Evolutionary conservation across 106 monocot genomes (phyloP).

Genomic region (Dioscorea zingiberensis): DNA sequence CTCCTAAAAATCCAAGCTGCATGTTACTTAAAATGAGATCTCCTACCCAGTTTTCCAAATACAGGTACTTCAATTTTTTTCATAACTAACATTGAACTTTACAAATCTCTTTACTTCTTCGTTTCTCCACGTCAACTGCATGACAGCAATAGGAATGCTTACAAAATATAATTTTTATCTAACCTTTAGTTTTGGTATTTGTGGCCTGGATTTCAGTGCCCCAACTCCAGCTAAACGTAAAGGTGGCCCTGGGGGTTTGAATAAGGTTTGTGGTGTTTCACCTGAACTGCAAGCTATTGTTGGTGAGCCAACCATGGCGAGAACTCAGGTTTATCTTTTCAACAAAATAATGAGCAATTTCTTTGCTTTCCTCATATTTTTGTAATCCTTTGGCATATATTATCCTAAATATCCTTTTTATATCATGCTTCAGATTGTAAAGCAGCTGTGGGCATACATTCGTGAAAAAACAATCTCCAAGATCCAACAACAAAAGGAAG

Average conservation of each 20-base stretch:
- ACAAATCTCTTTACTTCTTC: too few relatives aligned
- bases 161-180: too few relatives aligned
- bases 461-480: conserved; percentile 87
- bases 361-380: neutral
- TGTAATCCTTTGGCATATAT: neutral
- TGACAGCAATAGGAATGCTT: too few relatives aligned
- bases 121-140: too few relatives aligned
- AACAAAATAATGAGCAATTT: neutral
- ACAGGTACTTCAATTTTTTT: too few relatives aligned
- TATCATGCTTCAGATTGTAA: conserved; percentile 68
- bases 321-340: conserved; percentile 66
- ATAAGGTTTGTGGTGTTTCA: conserved; percentile 89
- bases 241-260: conserved; percentile 90
- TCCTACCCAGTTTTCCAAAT: too few relatives aligned
- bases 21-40: too few relatives aligned
- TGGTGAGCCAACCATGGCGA: conserved; percentile 88
- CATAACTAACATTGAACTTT: too few relatives aligned
- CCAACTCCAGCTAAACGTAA: conserved; percentile 51
- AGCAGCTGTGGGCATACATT: conserved; percentile 93
- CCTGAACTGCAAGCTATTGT: conserved; percentile 87
- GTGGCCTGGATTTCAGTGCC: conserved; percentile 26
- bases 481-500: conserved; percentile 95
- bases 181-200: too few relatives aligned
- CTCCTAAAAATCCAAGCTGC: too few relatives aligned
- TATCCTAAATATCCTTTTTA: neutral